These are phyloP conservation scores for Ophiostoma pallidulum DNA, from an alignment of 2,329 filamentous ascomycete genomes.

Conservation along the genomic window DNA sequence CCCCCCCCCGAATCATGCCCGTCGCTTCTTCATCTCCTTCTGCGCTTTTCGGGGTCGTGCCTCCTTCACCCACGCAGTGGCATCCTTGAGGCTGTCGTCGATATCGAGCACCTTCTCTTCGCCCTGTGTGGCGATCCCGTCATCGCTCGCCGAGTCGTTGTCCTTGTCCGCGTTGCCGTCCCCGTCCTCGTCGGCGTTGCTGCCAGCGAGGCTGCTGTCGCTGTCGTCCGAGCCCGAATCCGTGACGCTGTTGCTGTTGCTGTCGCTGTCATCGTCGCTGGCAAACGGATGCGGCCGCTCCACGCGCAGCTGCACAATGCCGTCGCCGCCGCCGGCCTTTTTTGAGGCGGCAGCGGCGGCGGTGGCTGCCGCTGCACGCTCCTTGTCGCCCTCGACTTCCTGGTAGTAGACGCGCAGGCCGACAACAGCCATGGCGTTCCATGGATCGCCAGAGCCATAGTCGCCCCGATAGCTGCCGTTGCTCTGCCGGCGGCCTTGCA, in stretches of 20 bases:
- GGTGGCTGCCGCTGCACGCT: not conserved
- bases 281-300: slow-evolving; percentile 20
- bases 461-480: slow-evolving; percentile 27
- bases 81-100: not conserved
- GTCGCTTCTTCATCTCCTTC: not conserved
- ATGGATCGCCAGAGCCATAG: slow-evolving; percentile 44
- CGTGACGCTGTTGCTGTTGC: slow-evolving; percentile 13
- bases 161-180: not conserved
- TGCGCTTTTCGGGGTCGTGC: not conserved
- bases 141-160: not conserved
- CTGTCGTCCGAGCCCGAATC: slow-evolving; percentile 7
- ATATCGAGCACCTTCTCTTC: not conserved
- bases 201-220: slow-evolving; percentile 7
- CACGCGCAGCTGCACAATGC: slow-evolving; percentile 21
- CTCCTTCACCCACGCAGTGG: not conserved
- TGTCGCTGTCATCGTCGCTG: slow-evolving; percentile 1
- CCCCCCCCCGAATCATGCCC: too few species aligned
- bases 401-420: slow-evolving; percentile 51
- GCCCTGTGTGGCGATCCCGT: not conserved
- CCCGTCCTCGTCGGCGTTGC: slow-evolving; percentile 12
- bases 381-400: slow-evolving; percentile 15
- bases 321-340: slow-evolving; percentile 8
- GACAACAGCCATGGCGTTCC: slow-evolving; percentile 54
- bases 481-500: slow-evolving; percentile 1
- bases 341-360: slow-evolving; percentile 11